phyloP scores from a whole-genome alignment of 148 eudicot species.

The Vaccinium myrtillus region DNA sequence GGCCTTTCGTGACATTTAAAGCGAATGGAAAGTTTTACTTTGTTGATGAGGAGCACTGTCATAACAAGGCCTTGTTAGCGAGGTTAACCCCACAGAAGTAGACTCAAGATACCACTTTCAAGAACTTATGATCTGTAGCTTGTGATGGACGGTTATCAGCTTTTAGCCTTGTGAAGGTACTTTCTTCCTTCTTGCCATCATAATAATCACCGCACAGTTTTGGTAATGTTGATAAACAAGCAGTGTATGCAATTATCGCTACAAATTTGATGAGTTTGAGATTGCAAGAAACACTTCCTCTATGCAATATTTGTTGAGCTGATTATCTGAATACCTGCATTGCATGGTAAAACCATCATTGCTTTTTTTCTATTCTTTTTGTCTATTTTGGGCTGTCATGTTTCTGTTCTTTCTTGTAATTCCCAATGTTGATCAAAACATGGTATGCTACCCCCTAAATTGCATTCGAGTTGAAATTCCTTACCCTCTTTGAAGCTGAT shows the following conservation, averaged over 20 bases:
- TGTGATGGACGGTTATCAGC: background rate
- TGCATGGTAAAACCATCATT: background rate
- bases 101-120: conserved; percentile 57
- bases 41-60: conserved; percentile 82
- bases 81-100: conserved; percentile 69
- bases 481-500: background rate
- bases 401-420: background rate
- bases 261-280: conserved; percentile 8
- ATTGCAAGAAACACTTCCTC: background rate
- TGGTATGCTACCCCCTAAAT: background rate
- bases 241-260: background rate
- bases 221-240: conserved; percentile 9
- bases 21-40: conserved; percentile 73
- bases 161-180: conserved; percentile 7
- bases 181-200: background rate
- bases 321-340: background rate
- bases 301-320: conserved; percentile 1
- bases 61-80: conserved; percentile 85
- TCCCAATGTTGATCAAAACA: background rate
- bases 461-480: background rate
- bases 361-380: background rate
- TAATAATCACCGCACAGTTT: background rate
- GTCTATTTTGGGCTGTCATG: background rate
- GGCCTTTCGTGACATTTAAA: conserved; percentile 84
- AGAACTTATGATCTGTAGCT: conserved; percentile 56